phyloP scores from a whole-genome alignment of 2,329 filamentous ascomycete species.

The Parastagonospora nodorum region DNA sequence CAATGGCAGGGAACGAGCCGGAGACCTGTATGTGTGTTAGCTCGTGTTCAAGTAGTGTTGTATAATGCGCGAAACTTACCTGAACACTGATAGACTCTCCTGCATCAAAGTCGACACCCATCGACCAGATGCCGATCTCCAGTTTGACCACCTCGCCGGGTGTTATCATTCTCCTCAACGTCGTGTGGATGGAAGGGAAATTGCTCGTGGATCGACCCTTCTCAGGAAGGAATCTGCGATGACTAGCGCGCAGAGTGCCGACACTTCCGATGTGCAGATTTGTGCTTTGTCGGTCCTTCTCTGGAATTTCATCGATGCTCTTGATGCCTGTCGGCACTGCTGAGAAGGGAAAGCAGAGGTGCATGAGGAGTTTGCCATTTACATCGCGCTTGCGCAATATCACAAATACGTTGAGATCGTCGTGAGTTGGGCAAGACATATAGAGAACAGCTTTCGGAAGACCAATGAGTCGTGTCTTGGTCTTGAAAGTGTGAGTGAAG shows the following conservation, averaged over 20 bases:
- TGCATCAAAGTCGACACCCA: constrained; percentile 53
- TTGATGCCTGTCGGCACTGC: constrained; percentile 27
- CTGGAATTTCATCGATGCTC: constrained; percentile 63
- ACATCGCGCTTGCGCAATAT: constrained; percentile 52
- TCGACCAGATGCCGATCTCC: constrained; percentile 56
- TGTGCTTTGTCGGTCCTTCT: constrained; percentile 47
- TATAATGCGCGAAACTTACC: constrained; percentile 1
- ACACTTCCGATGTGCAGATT: constrained; percentile 51
- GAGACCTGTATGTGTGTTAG: constrained; percentile 12
- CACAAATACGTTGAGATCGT: constrained; percentile 54
- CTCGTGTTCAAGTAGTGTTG: background rate
- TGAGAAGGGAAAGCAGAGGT: constrained; percentile 52
- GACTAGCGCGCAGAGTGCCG: constrained; percentile 53
- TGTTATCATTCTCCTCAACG: constrained; percentile 47
- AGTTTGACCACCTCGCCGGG: constrained; percentile 51
- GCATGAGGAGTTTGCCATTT: constrained; percentile 49
- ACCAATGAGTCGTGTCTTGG: constrained; percentile 50
- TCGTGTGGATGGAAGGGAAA: constrained; percentile 49
- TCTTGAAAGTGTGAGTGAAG: constrained; percentile 35
- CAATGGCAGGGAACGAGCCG: constrained; percentile 39
- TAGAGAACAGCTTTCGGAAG: constrained; percentile 55
- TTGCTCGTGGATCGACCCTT: constrained; percentile 27
- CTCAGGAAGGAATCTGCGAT: constrained; percentile 41
- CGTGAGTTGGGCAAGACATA: constrained; percentile 49
- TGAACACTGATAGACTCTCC: constrained; percentile 41